Base-by-base conservation (phyloP, 1,284 basidiomycete genomes). In the Phenoliferia sp. region DNA sequence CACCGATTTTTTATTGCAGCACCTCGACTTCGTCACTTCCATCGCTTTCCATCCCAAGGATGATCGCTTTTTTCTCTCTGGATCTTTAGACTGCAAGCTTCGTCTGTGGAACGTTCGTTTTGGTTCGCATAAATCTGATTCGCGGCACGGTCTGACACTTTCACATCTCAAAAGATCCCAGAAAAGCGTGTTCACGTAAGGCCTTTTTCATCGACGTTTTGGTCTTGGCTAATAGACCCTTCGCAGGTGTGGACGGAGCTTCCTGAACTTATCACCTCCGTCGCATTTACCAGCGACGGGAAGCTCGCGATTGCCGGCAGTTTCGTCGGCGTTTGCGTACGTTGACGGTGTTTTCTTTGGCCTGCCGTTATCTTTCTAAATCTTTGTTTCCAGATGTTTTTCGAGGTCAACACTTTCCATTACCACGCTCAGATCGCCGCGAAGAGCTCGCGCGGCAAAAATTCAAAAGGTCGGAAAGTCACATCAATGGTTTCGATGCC, bases 51-150 rank as follows among this genome's bases (percentile, higher is more conserved):
- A 73, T 59, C 76, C 73, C 2, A 73, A 71, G 35, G 80, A 81
- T 67, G 80, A 81, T 67, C 74, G 79, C 0, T 80, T 78, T 73
- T 80, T 80, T 65, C 70, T 80, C 44, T 77, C 73, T 3, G 80
- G 79, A 22, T 76, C 76, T 0, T 69, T 80, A 16, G 80, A 81
- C 63, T 77, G 77, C 66, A 80, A 79, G 68, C 66, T 81, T 15
- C 67, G 80, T 26, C 60, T 81, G 54, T 80, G 80, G 80, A 79
- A 73, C 50, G 70, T 76, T 32, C 67, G 65, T 48, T 55, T 44
- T n/a, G n/a, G 28, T 33, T 56, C 29, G 3, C 48, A 15, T 12
- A 17, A 0, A 12, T 6, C 7, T 55, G 19, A 35, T 26, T 12
- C 32, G 31, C 39, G n/a, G 59, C 57, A 31, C 7, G 10, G 48